phyloP scores from a whole-genome alignment of 495 filamentous ascomycete genomes.

The Rhizodiscina lignyota region DNA sequence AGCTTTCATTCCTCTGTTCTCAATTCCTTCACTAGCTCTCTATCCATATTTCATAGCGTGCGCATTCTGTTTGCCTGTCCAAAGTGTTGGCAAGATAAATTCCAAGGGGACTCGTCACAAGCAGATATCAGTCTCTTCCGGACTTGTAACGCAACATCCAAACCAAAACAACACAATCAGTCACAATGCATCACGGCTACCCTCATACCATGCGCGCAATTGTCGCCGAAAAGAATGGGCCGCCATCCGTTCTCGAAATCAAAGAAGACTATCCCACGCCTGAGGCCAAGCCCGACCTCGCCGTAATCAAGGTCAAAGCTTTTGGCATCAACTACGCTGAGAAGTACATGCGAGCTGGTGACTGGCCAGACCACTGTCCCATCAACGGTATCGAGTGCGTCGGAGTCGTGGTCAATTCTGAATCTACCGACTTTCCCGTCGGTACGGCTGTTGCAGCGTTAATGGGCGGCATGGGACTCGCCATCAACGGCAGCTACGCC shows the following conservation, averaged over 20 bases:
- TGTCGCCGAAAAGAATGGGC: not conserved
- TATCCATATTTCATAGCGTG: too few species aligned
- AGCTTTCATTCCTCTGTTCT: too few species aligned
- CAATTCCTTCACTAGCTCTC: too few species aligned
- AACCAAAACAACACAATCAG: too few species aligned
- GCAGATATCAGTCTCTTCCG: too few species aligned
- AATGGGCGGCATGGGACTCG: not conserved
- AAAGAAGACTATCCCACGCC: slow-evolving; percentile 4
- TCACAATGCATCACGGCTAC: too few species aligned
- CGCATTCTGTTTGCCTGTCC: too few species aligned
- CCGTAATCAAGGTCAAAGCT: not conserved
- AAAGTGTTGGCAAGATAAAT: too few species aligned
- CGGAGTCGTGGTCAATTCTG: not conserved
- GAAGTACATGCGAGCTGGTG: not conserved
- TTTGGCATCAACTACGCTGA: not conserved
- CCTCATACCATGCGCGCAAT: not conserved
- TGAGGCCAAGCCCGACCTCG: not conserved
- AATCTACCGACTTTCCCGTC: not conserved
- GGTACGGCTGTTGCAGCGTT: not conserved
- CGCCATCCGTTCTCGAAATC: not conserved
- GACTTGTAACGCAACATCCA: too few species aligned
- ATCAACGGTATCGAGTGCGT: not conserved
- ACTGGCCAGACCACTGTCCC: not conserved
- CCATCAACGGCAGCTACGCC: not conserved
- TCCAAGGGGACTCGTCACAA: too few species aligned